These are phyloP conservation scores for Ustilago vetiveriae DNA, from an alignment of 1,284 basidiomycete genomes.

Conservation along the genomic window DNA sequence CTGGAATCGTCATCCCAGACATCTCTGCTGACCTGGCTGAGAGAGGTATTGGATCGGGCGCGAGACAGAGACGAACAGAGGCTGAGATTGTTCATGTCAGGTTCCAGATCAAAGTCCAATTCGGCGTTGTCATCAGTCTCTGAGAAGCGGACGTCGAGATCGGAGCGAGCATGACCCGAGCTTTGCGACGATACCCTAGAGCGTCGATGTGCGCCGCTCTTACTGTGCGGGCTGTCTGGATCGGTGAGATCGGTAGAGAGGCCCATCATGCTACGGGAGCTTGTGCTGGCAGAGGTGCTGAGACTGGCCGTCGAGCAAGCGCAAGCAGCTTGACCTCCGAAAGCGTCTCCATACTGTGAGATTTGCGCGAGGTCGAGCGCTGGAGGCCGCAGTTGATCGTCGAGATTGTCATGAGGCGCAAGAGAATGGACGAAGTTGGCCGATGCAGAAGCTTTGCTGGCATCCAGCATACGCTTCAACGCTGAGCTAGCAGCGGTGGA, in stretches of 20 bases:
- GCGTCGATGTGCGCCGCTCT: constrained; percentile 9
- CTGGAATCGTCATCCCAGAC: constrained; percentile 37
- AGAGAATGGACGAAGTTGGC: not conserved
- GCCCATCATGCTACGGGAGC: constrained; percentile 43
- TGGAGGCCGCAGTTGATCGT: constrained; percentile 27
- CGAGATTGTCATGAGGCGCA: constrained; percentile 7
- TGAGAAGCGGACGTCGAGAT: constrained; percentile 24
- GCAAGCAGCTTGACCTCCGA: not conserved
- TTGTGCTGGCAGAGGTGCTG: constrained; percentile 48
- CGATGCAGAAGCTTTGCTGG: constrained; percentile 22
- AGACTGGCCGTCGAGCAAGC: constrained; percentile 27
- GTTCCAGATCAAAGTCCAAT: constrained; percentile 50
- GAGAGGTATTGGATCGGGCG: constrained; percentile 33
- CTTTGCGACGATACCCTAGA: constrained; percentile 23
- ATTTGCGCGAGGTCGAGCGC: constrained; percentile 18
- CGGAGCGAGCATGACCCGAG: constrained; percentile 25
- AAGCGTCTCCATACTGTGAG: constrained; percentile 7
- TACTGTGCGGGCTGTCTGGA: constrained; percentile 42
- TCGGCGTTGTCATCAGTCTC: constrained; percentile 30
- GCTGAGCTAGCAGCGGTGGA: constrained; percentile 34
- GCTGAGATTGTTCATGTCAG: constrained; percentile 40
- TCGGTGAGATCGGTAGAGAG: constrained; percentile 54
- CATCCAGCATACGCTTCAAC: constrained; percentile 34
- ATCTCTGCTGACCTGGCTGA: constrained; percentile 35
- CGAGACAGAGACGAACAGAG: constrained; percentile 46